These are phyloP conservation scores for Paramecium bursaria DNA, from an alignment of 73 alveolate genomes.

Conservation along the genomic window DNA sequence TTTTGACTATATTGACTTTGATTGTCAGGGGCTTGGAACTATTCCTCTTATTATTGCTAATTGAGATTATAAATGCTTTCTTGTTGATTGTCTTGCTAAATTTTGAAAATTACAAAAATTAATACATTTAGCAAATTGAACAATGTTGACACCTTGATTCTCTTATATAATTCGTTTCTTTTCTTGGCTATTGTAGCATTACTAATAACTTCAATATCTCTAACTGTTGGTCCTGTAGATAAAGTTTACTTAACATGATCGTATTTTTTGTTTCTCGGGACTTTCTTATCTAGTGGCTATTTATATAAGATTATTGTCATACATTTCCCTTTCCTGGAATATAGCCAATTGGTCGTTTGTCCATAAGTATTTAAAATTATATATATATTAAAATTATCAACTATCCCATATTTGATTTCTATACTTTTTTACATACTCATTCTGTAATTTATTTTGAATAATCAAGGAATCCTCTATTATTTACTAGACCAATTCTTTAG, in stretches of 20 bases:
- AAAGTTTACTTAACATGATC: conserved; percentile 80
- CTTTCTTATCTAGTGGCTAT: conserved; percentile 86
- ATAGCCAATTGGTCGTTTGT: conserved; percentile 65
- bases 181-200: conserved; percentile 82
- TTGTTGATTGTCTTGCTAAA: conserved; percentile 56
- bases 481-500: neutral
- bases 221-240: conserved; percentile 95
- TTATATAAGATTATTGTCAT: neutral
- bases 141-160: conserved; percentile 86
- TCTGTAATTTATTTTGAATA: neutral
- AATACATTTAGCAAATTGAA: conserved; percentile 74
- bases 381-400: too few species aligned
- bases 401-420: neutral
- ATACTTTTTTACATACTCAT: neutral
- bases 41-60: conserved; percentile 22
- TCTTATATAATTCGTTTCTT: conserved; percentile 83
- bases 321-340: conserved; percentile 69
- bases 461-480: conserved; percentile 9
- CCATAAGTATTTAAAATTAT: conserved; percentile 12
- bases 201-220: conserved; percentile 90
- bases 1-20: conserved; percentile 55
- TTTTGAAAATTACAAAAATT: conserved; percentile 57
- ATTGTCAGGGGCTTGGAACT: conserved; percentile 29
- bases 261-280: conserved; percentile 89
- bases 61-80: conserved; percentile 75